A percentile compares a stretch with the other conserved stretches of the same genome.
Evolutionary conservation across 805 yeast genomes (phyloP).

Genomic region (Sporopachydermia lactativora): DNA sequence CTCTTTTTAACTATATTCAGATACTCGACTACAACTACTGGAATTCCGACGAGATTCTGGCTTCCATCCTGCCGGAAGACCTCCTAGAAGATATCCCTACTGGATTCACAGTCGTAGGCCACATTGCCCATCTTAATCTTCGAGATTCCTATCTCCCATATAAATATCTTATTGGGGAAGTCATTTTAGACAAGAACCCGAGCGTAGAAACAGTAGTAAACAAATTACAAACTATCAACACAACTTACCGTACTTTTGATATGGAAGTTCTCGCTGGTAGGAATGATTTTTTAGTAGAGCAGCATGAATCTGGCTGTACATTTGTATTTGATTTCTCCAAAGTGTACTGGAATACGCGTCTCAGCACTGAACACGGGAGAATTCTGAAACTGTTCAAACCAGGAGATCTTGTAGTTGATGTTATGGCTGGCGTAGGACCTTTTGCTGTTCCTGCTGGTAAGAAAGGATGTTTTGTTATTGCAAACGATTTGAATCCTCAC

Average conservation of each 20-base stretch:
- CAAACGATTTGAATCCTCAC: conserved; percentile 89
- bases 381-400: conserved; percentile 44
- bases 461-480: conserved; percentile 64
- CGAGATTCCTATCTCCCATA: conserved; percentile 76
- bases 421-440: conserved; percentile 98
- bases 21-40: conserved; percentile 62
- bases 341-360: conserved; percentile 95
- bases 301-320: conserved; percentile 72
- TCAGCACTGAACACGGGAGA: conserved; percentile 87
- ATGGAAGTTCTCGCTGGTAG: conserved; percentile 92
- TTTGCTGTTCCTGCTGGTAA: conserved; percentile 94
- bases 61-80: conserved; percentile 62
- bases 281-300: conserved; percentile 63
- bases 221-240: conserved; percentile 75
- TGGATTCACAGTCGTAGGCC: conserved; percentile 90
- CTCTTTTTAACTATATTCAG: conserved; percentile 38
- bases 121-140: conserved; percentile 84
- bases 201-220: conserved; percentile 81
- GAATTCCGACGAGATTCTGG: conserved; percentile 79
- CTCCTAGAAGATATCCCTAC: conserved; percentile 65
- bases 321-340: conserved; percentile 83
- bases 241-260: conserved; percentile 79
- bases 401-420: conserved; percentile 80
- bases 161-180: conserved; percentile 73
- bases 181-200: conserved; percentile 77